phyloP scores from a whole-genome alignment of 371 early-diverging fungal genomes.

The Vairimorpha ceranae region DNA sequence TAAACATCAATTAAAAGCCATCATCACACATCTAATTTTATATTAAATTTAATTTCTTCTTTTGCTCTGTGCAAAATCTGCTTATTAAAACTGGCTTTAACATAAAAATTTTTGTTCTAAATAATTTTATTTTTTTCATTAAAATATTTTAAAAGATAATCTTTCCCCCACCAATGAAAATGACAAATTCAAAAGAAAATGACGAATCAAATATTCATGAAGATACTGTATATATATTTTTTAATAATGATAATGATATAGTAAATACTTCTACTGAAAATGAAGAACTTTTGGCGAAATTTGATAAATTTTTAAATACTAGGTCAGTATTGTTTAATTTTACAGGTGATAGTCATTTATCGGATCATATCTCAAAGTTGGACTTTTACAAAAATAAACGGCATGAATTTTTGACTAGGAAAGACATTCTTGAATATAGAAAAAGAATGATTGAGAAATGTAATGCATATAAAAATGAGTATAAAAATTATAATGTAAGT shows the following conservation, averaged over 20 bases:
- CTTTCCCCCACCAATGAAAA: not conserved
- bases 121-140: no score
- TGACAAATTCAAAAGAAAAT: not conserved
- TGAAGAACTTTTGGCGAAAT: not conserved
- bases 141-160: no score
- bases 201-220: not conserved
- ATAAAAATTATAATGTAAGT: no score
- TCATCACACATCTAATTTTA: no score
- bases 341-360: not conserved
- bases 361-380: not conserved
- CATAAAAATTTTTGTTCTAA: no score
- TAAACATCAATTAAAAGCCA: no score
- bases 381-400: not conserved
- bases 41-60: no score
- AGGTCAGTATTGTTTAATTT: conserved; percentile 1
- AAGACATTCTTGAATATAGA: not conserved
- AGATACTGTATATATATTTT: not conserved
- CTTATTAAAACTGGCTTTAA: no score
- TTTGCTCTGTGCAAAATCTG: no score
- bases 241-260: not conserved
- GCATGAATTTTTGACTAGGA: not conserved
- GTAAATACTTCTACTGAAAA: not conserved
- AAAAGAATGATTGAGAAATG: not conserved
- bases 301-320: not conserved
- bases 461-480: no score